phyloP scores from a whole-genome alignment of 176 grass and related monocot species.

The Thalia dealbata region DNA sequence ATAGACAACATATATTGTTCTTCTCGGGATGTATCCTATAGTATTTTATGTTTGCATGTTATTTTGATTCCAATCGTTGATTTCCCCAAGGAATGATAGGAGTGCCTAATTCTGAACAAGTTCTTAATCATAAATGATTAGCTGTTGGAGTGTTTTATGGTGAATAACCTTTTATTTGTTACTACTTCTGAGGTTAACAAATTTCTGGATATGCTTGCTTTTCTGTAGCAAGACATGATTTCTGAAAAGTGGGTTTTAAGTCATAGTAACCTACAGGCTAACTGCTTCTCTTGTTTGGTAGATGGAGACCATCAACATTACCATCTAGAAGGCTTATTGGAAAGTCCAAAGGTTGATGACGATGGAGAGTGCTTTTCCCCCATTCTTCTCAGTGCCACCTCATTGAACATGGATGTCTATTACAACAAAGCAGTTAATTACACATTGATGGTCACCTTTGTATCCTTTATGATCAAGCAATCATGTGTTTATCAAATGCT shows the following conservation, averaged over 20 bases:
- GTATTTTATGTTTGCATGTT: background rate
- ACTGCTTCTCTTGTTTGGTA: slow-evolving; percentile 20
- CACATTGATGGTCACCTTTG: slow-evolving; percentile 99
- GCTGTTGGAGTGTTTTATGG: background rate
- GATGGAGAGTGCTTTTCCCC: slow-evolving; percentile 85
- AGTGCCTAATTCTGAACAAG: background rate
- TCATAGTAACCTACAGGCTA: background rate
- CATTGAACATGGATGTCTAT: slow-evolving; percentile 92
- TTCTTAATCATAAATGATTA: background rate
- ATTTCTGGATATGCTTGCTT: background rate
- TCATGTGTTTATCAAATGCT: slow-evolving; percentile 22
- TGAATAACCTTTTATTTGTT: background rate
- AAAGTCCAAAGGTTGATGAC: slow-evolving; percentile 66
- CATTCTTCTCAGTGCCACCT: slow-evolving; percentile 86
- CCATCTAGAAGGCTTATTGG: slow-evolving; percentile 77
- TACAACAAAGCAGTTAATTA: slow-evolving; percentile 99
- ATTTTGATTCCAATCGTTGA: background rate
- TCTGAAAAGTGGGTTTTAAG: background rate
- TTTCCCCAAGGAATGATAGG: background rate
- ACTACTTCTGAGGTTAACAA: background rate
- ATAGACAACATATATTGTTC: background rate
- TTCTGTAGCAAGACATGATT: background rate
- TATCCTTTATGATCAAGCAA: slow-evolving; percentile 47
- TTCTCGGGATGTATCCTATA: background rate
- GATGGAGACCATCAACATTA: slow-evolving; percentile 85